phyloP scores from a whole-genome alignment of 768 basidiomycete genomes.

The Leccinum olivaceopallidum region DNA sequence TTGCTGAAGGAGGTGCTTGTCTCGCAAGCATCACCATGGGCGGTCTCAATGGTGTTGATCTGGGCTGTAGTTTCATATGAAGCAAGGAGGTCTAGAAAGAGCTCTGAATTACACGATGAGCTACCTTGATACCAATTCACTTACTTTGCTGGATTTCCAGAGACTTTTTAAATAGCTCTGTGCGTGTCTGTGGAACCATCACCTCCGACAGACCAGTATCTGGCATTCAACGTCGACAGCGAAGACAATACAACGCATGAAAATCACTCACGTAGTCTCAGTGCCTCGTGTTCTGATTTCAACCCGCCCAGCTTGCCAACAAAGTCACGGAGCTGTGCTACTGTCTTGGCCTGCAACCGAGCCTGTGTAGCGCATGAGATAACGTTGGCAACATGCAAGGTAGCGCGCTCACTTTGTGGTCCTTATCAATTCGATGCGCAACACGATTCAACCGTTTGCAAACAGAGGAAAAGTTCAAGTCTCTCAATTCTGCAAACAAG shows the following conservation, averaged over 20 bases:
- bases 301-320: slow-evolving; percentile 93
- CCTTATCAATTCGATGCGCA: slow-evolving; percentile 84
- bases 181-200: slow-evolving; percentile 79
- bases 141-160: slow-evolving; percentile 96
- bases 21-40: slow-evolving; percentile 37
- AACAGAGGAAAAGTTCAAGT: slow-evolving; percentile 90
- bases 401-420: slow-evolving; percentile 70
- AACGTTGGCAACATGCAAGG: neutral
- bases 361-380: slow-evolving; percentile 45
- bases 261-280: slow-evolving; percentile 74
- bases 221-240: slow-evolving; percentile 33
- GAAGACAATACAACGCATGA: neutral
- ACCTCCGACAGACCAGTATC: slow-evolving; percentile 96
- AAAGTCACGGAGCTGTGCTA: slow-evolving; percentile 90
- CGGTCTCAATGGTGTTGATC: slow-evolving; percentile 72
- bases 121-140: slow-evolving; percentile 19
- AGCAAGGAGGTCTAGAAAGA: slow-evolving; percentile 77
- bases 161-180: slow-evolving; percentile 87
- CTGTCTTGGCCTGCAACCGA: slow-evolving; percentile 87
- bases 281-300: slow-evolving; percentile 87
- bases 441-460: slow-evolving; percentile 78
- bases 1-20: too few species aligned
- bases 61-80: slow-evolving; percentile 85
- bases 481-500: slow-evolving; percentile 80
- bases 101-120: slow-evolving; percentile 10